Evolutionary conservation across 345 rosid genomes (phyloP).

Genomic region (Gossypium rotundifolium): DNA sequence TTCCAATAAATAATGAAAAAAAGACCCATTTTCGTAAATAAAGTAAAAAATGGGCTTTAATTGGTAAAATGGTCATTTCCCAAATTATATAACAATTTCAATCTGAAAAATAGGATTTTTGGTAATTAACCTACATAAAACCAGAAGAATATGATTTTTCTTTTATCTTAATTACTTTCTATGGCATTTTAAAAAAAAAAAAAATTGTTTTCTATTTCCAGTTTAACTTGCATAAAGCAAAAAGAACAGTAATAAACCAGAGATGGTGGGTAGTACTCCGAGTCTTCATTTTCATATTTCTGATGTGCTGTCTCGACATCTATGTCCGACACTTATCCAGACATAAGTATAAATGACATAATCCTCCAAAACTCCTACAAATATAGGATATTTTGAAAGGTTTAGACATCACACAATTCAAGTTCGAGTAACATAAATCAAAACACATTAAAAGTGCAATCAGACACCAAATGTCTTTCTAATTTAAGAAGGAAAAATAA

Average conservation of each 20-base stretch:
- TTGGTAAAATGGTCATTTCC: no score
- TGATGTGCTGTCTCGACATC: no score
- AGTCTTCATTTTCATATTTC: not conserved
- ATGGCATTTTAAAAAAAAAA: no score
- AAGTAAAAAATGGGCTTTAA: no score
- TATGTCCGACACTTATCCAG: not conserved
- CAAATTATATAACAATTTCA: no score
- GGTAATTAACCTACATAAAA: no score
- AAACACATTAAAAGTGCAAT: not conserved
- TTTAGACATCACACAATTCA: not conserved
- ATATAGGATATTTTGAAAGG: not conserved
- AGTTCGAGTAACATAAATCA: not conserved
- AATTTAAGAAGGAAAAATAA: not conserved
- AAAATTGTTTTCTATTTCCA: no score
- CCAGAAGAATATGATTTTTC: no score
- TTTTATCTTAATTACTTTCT: not conserved
- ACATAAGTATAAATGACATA: not conserved
- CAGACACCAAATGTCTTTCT: not conserved
- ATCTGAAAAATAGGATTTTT: no score
- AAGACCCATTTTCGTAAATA: accelerated
- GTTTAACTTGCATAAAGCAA: no score
- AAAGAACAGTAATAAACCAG: no score
- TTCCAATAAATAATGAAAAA: no score
- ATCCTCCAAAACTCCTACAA: not conserved
- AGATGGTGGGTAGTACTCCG: not conserved